Conservation (phyloP, 2,329 filamentous ascomycete species). For the Alternaria atra region DNA sequence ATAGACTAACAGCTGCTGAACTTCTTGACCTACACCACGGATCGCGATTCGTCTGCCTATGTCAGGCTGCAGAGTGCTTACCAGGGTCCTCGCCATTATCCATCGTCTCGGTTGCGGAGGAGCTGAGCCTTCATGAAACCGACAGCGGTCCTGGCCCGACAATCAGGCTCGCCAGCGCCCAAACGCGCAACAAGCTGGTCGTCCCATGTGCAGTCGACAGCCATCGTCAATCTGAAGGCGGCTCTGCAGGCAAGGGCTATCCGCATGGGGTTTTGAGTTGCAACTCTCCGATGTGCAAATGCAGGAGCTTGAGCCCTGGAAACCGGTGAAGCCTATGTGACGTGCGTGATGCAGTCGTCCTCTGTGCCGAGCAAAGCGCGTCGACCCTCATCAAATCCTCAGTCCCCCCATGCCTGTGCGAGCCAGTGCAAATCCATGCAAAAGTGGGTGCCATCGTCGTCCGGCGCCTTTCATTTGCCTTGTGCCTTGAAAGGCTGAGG, state of each 20-base stretch:
- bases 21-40: constrained; percentile 10
- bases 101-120: constrained; percentile 26
- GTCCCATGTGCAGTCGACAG: constrained; percentile 21
- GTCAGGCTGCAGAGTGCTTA: constrained; percentile 11
- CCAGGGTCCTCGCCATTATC: constrained; percentile 14
- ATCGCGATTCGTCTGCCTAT: constrained; percentile 14
- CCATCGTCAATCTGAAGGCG: constrained; percentile 28
- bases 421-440: constrained; percentile 10
- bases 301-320: constrained; percentile 23
- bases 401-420: constrained; percentile 7
- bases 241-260: constrained; percentile 31
- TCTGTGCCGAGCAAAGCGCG: constrained; percentile 17
- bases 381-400: constrained; percentile 21
- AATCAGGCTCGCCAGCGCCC: constrained; percentile 27
- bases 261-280: constrained; percentile 7
- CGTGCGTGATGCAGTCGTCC: constrained; percentile 23
- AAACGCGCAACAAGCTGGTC: constrained; percentile 27
- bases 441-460: constrained; percentile 14
- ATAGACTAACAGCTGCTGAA: constrained; percentile 10
- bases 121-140: constrained; percentile 22
- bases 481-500: constrained; percentile 26
- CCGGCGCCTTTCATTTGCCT: constrained; percentile 22
- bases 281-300: constrained; percentile 9
- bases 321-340: constrained; percentile 26
- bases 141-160: constrained; percentile 26